A percentile compares a stretch with the other conserved stretches of the same genome.
phyloP scores from a whole-genome alignment of 2,329 filamentous ascomycete genomes.

The Lachnellula suecica region DNA sequence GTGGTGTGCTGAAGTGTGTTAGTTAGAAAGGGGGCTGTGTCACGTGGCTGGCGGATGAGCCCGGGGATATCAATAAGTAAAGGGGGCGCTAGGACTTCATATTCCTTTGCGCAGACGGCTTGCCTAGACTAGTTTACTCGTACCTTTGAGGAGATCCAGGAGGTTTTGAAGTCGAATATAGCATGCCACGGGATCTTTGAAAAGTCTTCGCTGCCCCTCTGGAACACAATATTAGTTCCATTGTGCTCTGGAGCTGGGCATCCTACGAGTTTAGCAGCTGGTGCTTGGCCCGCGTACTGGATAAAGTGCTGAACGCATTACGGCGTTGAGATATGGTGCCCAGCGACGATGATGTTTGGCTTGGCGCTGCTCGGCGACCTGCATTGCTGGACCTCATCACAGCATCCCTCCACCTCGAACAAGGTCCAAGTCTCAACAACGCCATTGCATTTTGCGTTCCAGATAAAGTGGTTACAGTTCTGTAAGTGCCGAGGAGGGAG shows the following conservation, averaged over 20 bases:
- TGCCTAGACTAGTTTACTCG: background rate
- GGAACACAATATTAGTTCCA: background rate
- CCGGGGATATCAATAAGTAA: background rate
- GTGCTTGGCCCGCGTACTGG: background rate
- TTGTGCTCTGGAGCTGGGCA: background rate
- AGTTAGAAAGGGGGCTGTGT: background rate
- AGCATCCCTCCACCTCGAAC: background rate
- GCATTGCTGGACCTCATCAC: background rate
- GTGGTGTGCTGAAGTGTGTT: too few species aligned
- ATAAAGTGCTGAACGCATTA: background rate
- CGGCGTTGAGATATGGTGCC: background rate
- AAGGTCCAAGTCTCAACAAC: background rate
- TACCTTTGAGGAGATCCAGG: slow-evolving; percentile 2
- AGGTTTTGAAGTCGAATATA: slow-evolving; percentile 4
- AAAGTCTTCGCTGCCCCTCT: background rate
- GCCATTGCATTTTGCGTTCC: background rate
- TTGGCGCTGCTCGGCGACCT: background rate
- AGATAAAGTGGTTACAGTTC: background rate
- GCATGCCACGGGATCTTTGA: background rate
- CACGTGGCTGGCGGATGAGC: background rate
- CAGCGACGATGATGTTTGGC: background rate
- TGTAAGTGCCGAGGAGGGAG: background rate
- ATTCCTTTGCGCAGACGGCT: too few species aligned
- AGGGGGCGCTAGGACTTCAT: too few species aligned
- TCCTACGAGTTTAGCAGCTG: background rate